phyloP scores from a whole-genome alignment of 148 eudicot genomes.

The Silene latifolia region DNA sequence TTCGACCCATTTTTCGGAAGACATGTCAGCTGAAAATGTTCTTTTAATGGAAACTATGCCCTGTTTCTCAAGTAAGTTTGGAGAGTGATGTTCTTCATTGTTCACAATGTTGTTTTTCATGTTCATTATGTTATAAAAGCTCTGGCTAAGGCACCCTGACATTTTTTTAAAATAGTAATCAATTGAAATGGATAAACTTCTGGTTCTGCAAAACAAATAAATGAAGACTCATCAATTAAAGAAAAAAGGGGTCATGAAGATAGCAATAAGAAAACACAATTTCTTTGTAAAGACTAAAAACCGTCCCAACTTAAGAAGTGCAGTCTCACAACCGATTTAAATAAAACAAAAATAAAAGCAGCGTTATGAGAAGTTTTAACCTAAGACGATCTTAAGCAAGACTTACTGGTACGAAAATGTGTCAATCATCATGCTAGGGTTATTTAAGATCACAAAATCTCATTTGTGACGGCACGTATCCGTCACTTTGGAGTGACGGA shows the following conservation, averaged over 20 bases:
- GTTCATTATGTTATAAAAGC: conserved; percentile 18
- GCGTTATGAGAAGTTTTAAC: too few species aligned
- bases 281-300: not conserved
- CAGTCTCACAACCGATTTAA: too few species aligned
- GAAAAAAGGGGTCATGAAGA: not conserved
- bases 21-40: conserved; percentile 74
- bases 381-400: too few species aligned
- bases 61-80: conserved; percentile 31
- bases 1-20: conserved; percentile 44
- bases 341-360: too few species aligned
- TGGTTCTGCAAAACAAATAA: not conserved
- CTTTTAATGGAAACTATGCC: conserved; percentile 50
- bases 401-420: too few species aligned
- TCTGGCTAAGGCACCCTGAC: conserved; percentile 16
- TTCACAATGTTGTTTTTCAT: not conserved
- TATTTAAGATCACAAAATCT: too few species aligned
- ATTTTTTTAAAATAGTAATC: conserved; percentile 11
- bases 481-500: too few species aligned
- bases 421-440: too few species aligned
- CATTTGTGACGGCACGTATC: too few species aligned
- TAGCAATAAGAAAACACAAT: too few species aligned
- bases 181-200: not conserved
- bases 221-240: not conserved
- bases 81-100: conserved; percentile 16
- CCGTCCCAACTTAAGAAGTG: not conserved